Percentiles rank a stretch among this genome's conserved stretches.
phyloP scores from a whole-genome alignment of 1,284 basidiomycete genomes.

The Melanopsichium pennsylvanicum region DNA sequence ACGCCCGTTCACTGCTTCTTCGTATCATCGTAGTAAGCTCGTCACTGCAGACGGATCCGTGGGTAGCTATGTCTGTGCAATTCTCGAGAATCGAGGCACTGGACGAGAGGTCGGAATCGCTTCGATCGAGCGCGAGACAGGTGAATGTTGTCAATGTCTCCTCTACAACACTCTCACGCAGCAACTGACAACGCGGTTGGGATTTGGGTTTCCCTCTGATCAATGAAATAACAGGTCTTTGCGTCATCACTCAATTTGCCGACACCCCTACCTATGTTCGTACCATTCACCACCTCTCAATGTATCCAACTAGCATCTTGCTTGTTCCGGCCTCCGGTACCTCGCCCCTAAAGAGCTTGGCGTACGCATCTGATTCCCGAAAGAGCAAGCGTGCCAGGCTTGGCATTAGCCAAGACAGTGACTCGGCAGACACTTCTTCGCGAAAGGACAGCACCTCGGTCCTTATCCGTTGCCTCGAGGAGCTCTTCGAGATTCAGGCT shows the following conservation, averaged over 20 bases:
- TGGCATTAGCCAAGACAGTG: neutral
- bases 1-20: constrained; percentile 38
- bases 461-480: constrained; percentile 77
- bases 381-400: constrained; percentile 9
- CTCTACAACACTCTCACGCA: neutral
- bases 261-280: constrained; percentile 75
- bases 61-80: constrained; percentile 41
- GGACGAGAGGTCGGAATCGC: constrained; percentile 85
- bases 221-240: constrained; percentile 6
- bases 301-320: constrained; percentile 76
- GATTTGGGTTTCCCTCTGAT: no score
- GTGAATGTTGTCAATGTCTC: constrained; percentile 65
- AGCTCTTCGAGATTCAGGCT: constrained; percentile 74
- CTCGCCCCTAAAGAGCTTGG: neutral
- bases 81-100: constrained; percentile 68
- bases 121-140: constrained; percentile 81
- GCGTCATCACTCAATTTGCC: constrained; percentile 67
- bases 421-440: neutral
- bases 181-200: no score
- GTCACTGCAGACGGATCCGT: constrained; percentile 35
- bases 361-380: neutral
- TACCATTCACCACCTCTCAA: constrained; percentile 82
- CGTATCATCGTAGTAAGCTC: constrained; percentile 34
- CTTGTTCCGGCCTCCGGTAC: constrained; percentile 65
- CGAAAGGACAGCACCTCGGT: constrained; percentile 12